phyloP scores from a whole-genome alignment of 2,329 filamentous ascomycete species.

The Neocatenulostroma microsporum region DNA sequence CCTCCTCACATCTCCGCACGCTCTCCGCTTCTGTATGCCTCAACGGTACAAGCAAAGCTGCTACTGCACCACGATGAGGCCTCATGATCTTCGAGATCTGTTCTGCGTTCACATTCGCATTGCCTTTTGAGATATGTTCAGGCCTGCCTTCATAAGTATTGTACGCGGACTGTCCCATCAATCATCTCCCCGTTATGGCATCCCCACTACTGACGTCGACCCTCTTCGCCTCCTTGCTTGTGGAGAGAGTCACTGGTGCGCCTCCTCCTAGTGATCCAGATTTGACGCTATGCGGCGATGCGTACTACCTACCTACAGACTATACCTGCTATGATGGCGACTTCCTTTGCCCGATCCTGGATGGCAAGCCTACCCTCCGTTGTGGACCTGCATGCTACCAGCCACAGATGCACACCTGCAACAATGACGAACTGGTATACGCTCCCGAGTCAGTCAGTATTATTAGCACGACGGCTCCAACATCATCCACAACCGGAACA shows the following conservation, averaged over 20 bases:
- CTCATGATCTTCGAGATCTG: no score
- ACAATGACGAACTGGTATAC: constrained; percentile 20
- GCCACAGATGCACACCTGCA: constrained; percentile 26
- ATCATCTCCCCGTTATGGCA: no score
- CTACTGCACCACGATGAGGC: no score
- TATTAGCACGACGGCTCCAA: constrained; percentile 14
- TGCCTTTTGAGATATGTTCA: no score
- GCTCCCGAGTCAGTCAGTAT: not conserved
- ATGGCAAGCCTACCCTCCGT: constrained; percentile 27
- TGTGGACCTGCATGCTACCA: constrained; percentile 33
- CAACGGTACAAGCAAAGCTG: not conserved
- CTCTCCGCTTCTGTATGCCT: not conserved
- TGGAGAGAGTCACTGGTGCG: no score
- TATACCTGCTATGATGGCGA: constrained; percentile 33
- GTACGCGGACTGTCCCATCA: no score
- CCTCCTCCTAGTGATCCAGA: not conserved
- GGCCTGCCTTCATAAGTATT: no score
- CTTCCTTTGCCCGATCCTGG: constrained; percentile 32
- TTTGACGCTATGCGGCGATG: constrained; percentile 6
- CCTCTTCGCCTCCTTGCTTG: not conserved
- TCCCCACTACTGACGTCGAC: not conserved
- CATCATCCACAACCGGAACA: constrained; percentile 15
- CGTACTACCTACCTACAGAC: constrained; percentile 13
- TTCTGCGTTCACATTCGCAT: no score
- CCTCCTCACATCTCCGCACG: not conserved